Base-by-base conservation (phyloP, 2,329 filamentous ascomycete genomes). In the Aspergillus sp. region DNA sequence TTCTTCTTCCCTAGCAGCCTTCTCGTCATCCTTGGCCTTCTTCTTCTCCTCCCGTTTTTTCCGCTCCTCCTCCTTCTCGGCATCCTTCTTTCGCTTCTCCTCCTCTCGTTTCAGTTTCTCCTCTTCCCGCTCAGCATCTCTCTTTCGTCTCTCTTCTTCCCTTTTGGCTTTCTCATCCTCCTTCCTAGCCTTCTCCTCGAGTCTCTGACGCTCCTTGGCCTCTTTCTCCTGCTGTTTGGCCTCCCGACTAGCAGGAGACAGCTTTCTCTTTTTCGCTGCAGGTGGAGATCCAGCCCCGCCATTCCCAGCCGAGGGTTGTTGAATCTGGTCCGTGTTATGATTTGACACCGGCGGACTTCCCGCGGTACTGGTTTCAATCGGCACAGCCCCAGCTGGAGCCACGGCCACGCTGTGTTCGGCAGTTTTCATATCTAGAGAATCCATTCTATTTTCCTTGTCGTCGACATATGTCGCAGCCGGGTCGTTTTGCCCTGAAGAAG, bases 11-110 rank as follows among this genome's bases (percentile, higher is more conserved):
- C 63, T 64, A 11, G 61, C 62, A 20, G 59, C 61, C 33, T 63
- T 62, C 39, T 79, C 80, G 58, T 80, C 78, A 54, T 75, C 73
- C 59, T 74, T 76, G 60, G 80, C 78, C 48, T 77, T 75, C 56
- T 67, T 70, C 52, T 74, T 71, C 34, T 71, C 72, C n/a, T 79
- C 75, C 58, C 73, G 76, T 51, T 68, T 74, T 63, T 72, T 75
- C 39, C 67, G 70, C 59, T 81, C 77, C 57, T 78, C 77, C 47
- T 78, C 76, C n/a, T 75, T 70, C 58, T 76, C 77, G n/a, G 75
- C 72, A 37, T 77, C 71, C 15, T 73, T 70, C 46, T 78, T 80
- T 54, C 68, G 73, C 54, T 76, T 80, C 62, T 82, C 79, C 54
- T 79, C 76, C 59, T 81, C 75, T n/a, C 80, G 77, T 45, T 77